Conservation (phyloP, 345 rosid species). For the Chamaenerion angustifolium region DNA sequence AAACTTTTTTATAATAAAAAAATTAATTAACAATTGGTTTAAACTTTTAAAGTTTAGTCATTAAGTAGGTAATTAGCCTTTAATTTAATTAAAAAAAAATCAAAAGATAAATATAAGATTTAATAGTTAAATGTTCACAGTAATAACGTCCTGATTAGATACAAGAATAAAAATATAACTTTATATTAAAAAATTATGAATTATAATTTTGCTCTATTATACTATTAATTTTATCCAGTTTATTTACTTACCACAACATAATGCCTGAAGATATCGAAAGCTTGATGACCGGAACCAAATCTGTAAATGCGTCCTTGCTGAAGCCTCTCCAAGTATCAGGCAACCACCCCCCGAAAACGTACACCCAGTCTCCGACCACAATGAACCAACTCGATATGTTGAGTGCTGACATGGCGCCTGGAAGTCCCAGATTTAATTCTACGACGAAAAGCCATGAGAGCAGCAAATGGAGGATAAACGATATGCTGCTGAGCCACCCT, state of each 20-base stretch:
- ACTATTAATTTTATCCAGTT: too few species aligned
- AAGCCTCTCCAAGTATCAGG: slow-evolving; percentile 16
- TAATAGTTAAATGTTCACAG: too few species aligned
- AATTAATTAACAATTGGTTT: too few species aligned
- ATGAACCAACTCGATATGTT: slow-evolving; percentile 11
- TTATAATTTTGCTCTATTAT: too few species aligned
- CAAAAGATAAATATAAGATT: too few species aligned
- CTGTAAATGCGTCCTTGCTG: slow-evolving; percentile 7
- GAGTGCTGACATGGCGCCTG: slow-evolving; percentile 9
- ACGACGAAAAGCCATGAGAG: slow-evolving; percentile 12
- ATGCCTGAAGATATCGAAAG: slow-evolving; percentile 17
- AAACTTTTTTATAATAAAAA: too few species aligned
- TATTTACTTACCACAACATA: slow-evolving; percentile 17
- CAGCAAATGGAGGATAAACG: slow-evolving; percentile 10
- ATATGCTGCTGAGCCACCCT: slow-evolving; percentile 9
- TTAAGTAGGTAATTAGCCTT: too few species aligned
- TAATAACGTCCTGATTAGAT: too few species aligned
- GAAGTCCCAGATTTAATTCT: slow-evolving; percentile 4
- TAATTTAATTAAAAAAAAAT: too few species aligned
- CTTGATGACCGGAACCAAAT: slow-evolving; percentile 14
- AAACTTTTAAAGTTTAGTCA: too few species aligned
- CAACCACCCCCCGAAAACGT: slow-evolving; percentile 12
- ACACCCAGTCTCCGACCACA: slow-evolving; percentile 9
- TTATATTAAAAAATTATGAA: too few species aligned
- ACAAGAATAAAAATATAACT: too few species aligned